These are phyloP conservation scores for Pistacia vera DNA, from an alignment of 345 rosid species.

Conservation along the genomic window DNA sequence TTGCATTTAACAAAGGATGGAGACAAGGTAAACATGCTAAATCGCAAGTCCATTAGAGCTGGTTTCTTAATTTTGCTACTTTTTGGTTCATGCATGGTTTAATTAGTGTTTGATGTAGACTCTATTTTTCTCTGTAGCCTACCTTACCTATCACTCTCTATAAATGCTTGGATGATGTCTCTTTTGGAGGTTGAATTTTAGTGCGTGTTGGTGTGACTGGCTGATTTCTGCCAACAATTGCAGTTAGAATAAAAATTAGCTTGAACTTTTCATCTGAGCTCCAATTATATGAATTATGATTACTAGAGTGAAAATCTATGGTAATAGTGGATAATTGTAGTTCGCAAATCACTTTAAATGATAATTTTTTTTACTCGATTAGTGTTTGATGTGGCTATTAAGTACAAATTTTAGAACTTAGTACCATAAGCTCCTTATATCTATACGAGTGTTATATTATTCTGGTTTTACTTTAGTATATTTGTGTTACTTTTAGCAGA, in stretches of 20 bases:
- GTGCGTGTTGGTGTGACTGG: background rate
- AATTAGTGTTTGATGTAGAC: background rate
- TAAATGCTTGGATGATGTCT: slow-evolving; percentile 5
- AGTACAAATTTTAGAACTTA: background rate
- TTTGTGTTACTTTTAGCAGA: background rate
- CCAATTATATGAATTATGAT: background rate
- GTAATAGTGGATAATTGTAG: background rate
- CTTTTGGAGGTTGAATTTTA: background rate
- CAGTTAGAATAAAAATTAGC: no score
- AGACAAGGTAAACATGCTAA: slow-evolving; percentile 70
- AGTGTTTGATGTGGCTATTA: background rate
- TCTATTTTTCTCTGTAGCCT: background rate
- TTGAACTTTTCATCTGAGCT: background rate
- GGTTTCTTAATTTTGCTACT: background rate
- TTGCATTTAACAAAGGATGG: slow-evolving; percentile 80
- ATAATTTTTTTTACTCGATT: background rate
- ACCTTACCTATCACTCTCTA: background rate
- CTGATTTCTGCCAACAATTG: no score
- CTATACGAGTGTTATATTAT: background rate
- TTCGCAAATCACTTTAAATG: background rate
- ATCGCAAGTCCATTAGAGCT: slow-evolving; percentile 1
- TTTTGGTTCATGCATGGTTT: background rate
- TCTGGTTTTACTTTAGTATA: background rate
- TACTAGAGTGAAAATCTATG: background rate
- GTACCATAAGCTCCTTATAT: background rate